Evolutionary conservation across 257 asterid genomes (phyloP), one percentile per base, ranked within the genome.

Genomic region (Lycium barbarum): DNA sequence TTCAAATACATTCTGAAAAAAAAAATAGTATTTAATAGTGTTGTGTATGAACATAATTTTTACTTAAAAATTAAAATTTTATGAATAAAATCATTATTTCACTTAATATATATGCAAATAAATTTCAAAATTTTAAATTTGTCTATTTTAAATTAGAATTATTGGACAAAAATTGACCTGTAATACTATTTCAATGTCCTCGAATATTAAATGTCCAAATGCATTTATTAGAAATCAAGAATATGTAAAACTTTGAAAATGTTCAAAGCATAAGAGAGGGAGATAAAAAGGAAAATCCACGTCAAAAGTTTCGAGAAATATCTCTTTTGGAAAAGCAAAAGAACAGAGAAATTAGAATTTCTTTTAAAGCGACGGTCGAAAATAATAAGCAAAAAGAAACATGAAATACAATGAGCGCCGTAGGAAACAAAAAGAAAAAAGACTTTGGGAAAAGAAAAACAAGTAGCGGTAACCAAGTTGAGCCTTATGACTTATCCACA

Each of bases 401-500:
- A 40, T 5, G 5, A 40, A 40, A 40, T 2, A 49, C 11, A 49
- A 49, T 2, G 54, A 49, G 54, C 54, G 54, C 54, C 54, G 54
- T 49, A 49, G 54, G 54, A 9, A 49, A 49, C 3, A 49, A 49
- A 49, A 49, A 49, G 9, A 2, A 9, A 47, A 49, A 49, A 49
- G 13, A 3, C 45, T 5, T 40, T 40, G 45, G 45, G 5, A 9
- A 2, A 49, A 8, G 54, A 49, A 47, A 47, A 47, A 5, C 54
- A 4, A 45, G 9, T 47, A 20, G 61, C 81, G 80, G 40, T 47
- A 73, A n/a, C 59, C 35, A 73, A 47, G 40, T 73, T 73, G 80
- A 26, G 71, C 59, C 80, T 73, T 73, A 45, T 45, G 71, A 40
- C 80, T 73, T 73, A 45, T 45, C 80, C 80, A 73, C 12, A 26